Evolutionary conservation across 352 stramenopile genomes (phyloP).

Genomic region (Pythium vanterpoolii): DNA sequence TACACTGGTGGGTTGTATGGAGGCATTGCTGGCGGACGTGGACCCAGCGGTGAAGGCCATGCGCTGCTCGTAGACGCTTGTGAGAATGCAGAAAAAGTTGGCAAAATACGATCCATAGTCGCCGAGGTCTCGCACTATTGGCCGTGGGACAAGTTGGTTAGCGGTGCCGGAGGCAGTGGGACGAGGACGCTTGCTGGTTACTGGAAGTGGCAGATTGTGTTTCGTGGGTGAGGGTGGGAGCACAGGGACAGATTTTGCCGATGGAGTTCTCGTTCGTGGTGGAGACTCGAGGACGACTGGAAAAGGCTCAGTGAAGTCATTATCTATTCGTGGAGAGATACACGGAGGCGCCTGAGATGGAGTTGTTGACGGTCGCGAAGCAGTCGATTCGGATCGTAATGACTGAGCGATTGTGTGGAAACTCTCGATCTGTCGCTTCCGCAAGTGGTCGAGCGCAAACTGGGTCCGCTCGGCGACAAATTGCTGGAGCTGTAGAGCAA

Average conservation of each 20-base stretch:
- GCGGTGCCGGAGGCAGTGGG: not conserved
- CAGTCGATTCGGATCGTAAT: not conserved
- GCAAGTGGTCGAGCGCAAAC: constrained; percentile 37
- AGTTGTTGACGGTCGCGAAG: not conserved
- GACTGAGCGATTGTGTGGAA: not conserved
- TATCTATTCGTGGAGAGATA: not conserved
- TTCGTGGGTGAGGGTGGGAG: not conserved
- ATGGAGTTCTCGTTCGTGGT: not conserved
- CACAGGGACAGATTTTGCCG: not conserved
- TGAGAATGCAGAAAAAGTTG: constrained; percentile 78
- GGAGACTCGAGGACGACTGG: not conserved
- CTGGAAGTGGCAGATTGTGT: not conserved
- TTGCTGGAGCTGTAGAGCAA: constrained; percentile 27
- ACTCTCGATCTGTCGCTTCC: constrained; percentile 13
- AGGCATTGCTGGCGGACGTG: constrained; percentile 7
- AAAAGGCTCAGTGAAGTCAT: not conserved
- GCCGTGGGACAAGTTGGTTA: constrained; percentile 3
- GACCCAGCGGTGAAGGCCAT: constrained; percentile 11
- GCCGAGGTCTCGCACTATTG: constrained; percentile 23
- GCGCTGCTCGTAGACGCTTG: constrained; percentile 62
- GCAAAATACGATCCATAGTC: constrained; percentile 64
- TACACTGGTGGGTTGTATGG: not conserved
- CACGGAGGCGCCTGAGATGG: not conserved
- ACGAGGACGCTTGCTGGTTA: not conserved
- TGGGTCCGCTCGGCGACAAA: constrained; percentile 41